A percentile compares a stretch with the other conserved stretches of the same genome.
These are phyloP conservation scores for Podospora pseudocomata DNA, from an alignment of 495 filamentous ascomycete genomes.

Conservation along the genomic window DNA sequence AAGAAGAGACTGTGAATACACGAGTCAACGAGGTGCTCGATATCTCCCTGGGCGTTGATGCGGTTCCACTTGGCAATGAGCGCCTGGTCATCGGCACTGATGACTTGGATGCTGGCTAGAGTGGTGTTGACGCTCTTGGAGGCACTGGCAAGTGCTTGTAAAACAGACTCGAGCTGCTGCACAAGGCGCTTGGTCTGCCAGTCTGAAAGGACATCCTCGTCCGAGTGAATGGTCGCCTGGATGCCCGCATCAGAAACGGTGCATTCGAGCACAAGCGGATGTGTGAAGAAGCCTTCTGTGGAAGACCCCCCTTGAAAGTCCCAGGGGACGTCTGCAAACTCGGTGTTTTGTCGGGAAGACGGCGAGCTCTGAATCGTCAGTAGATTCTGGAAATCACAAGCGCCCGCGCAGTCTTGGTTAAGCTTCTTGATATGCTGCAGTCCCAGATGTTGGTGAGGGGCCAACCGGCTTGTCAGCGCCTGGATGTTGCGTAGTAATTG, in stretches of 20 bases:
- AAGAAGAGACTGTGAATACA: conserved; percentile 39
- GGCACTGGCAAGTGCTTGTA: conserved; percentile 17
- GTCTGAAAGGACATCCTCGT: conserved; percentile 22
- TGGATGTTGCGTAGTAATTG: conserved; percentile 33
- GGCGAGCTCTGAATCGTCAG: conserved; percentile 36
- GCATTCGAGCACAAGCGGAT: conserved; percentile 29
- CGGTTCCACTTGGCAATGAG: conserved; percentile 24
- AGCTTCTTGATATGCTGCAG: conserved; percentile 42
- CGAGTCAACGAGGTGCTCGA: conserved; percentile 16
- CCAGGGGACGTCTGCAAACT: conserved; percentile 4
- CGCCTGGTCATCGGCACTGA: conserved; percentile 21
- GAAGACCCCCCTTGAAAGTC: conserved; percentile 24
- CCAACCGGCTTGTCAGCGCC: conserved; percentile 33
- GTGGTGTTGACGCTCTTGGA: conserved; percentile 1
- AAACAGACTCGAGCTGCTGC: conserved; percentile 24
- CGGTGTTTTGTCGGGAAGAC: background rate
- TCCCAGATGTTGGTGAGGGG: conserved; percentile 44
- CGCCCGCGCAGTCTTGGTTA: conserved; percentile 25
- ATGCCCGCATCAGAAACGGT: conserved; percentile 14
- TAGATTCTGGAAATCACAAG: conserved; percentile 41
- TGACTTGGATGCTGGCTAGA: conserved; percentile 19
- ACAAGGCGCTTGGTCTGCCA: conserved; percentile 27
- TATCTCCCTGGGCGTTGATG: background rate
- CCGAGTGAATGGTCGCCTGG: conserved; percentile 22
- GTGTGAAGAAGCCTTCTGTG: conserved; percentile 26